Percentiles rank a stretch among this genome's conserved stretches.
These are phyloP conservation scores for Osmanthus fragrans DNA, from an alignment of 257 asterid species.

Conservation along the genomic window DNA sequence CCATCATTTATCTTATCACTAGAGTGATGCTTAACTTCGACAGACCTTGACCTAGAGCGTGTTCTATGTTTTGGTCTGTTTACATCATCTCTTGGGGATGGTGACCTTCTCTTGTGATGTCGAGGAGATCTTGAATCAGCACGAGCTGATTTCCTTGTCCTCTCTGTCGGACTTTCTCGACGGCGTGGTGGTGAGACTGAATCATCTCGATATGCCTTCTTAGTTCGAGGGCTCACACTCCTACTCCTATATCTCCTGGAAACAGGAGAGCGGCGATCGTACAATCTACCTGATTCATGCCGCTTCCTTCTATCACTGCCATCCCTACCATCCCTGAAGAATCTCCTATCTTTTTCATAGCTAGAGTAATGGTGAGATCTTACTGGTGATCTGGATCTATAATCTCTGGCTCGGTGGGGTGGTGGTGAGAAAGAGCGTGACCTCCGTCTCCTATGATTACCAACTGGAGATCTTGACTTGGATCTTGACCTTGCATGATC, in stretches of 20 bases:
- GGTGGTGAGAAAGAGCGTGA: slow-evolving; percentile 87
- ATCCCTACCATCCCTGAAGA: slow-evolving; percentile 67
- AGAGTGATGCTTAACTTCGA: slow-evolving; percentile 54
- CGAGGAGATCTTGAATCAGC: slow-evolving; percentile 68
- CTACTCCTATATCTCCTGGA: slow-evolving; percentile 81
- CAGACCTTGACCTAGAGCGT: slow-evolving; percentile 76
- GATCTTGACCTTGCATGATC: slow-evolving; percentile 62
- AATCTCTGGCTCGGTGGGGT: slow-evolving; percentile 57
- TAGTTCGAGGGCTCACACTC: slow-evolving; percentile 66
- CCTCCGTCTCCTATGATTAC: slow-evolving; percentile 58
- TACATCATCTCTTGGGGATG: slow-evolving; percentile 62
- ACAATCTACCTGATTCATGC: slow-evolving; percentile 54
- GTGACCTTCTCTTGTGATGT: slow-evolving; percentile 54
- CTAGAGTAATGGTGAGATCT: slow-evolving; percentile 73
- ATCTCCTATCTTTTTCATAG: slow-evolving; percentile 67
- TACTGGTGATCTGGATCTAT: slow-evolving; percentile 84
- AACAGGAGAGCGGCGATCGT: slow-evolving; percentile 52
- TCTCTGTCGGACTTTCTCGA: slow-evolving; percentile 56
- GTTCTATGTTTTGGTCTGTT: slow-evolving; percentile 60
- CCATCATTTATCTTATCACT: slow-evolving; percentile 48
- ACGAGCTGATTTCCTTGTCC: slow-evolving; percentile 57
- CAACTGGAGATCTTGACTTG: slow-evolving; percentile 78
- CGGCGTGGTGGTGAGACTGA: slow-evolving; percentile 59
- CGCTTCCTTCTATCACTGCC: slow-evolving; percentile 59
- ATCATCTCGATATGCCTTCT: slow-evolving; percentile 61